These are phyloP conservation scores for Geotrichum siamense DNA, from an alignment of 1,139 yeast genomes.

Conservation along the genomic window DNA sequence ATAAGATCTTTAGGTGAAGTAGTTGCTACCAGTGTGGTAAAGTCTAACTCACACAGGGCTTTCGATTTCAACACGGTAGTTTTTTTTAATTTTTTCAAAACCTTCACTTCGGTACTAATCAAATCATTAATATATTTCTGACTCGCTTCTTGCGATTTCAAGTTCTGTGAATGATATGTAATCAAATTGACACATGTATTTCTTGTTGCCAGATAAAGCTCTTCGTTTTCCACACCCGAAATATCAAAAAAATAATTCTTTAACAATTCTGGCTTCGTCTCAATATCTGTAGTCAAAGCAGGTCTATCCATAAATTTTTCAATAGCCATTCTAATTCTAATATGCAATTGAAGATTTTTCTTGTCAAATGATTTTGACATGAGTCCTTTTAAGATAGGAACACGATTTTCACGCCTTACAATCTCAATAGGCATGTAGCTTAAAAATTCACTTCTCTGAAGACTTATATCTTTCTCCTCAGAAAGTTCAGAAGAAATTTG, in stretches of 20 bases:
- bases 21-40: constrained; percentile 10
- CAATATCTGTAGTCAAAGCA: constrained; percentile 14
- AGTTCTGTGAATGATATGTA: constrained; percentile 8
- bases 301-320: constrained; percentile 13
- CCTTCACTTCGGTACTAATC: constrained; percentile 6
- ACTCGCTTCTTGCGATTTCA: constrained; percentile 4
- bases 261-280: constrained; percentile 9
- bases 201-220: constrained; percentile 11
- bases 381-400: constrained; percentile 8
- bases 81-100: constrained; percentile 3
- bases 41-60: constrained; percentile 7
- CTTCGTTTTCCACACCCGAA: constrained; percentile 2
- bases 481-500: constrained; percentile 11
- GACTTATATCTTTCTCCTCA: not conserved
- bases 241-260: constrained; percentile 14
- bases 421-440: constrained; percentile 17
- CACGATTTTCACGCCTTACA: constrained; percentile 14
- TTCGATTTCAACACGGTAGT: constrained; percentile 4
- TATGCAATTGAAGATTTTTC: constrained; percentile 9
- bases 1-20: constrained; percentile 4
- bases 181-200: constrained; percentile 15
- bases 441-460: constrained; percentile 10
- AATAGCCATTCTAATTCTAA: constrained; percentile 14
- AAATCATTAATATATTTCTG: constrained; percentile 8
- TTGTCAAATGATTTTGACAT: constrained; percentile 4